phyloP scores from a whole-genome alignment of 2,329 filamentous ascomycete species.

The Monilinia polystroma region DNA sequence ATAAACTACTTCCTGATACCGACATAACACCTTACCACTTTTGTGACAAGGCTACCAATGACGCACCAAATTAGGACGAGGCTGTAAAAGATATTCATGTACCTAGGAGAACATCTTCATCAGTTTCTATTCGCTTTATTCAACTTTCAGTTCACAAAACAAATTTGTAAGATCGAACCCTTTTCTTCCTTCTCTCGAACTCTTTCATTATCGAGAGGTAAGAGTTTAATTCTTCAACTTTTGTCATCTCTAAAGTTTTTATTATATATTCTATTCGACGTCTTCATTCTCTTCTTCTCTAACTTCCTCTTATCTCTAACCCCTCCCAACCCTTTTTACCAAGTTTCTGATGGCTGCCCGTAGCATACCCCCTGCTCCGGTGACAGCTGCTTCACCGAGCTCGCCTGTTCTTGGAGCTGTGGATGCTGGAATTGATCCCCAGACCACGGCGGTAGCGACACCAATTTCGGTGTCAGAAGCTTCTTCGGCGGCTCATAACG shows the following conservation, averaged over 20 bases:
- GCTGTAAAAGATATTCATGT: background rate
- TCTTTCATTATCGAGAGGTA: background rate
- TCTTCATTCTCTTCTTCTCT: background rate
- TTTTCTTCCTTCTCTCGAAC: background rate
- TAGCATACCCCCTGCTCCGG: background rate
- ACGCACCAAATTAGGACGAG: background rate
- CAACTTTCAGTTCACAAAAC: background rate
- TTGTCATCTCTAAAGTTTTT: background rate
- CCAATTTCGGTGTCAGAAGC: conserved; percentile 1
- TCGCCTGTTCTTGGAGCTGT: conserved; percentile 10
- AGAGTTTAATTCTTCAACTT: background rate
- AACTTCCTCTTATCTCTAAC: too few relatives aligned
- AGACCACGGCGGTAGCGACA: background rate
- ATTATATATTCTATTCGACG: background rate
- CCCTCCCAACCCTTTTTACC: background rate
- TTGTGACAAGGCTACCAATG: conserved; percentile 1
- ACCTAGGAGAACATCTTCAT: conserved; percentile 1
- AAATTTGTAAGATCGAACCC: background rate
- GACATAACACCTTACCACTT: conserved; percentile 1
- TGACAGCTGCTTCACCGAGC: conserved; percentile 10
- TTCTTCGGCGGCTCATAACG: background rate
- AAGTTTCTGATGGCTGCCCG: background rate
- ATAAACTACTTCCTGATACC: background rate
- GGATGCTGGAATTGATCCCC: background rate
- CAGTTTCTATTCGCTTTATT: background rate